Conservation (phyloP, 352 stramenopile species). For the Pelagophyceae sp. region DNA sequence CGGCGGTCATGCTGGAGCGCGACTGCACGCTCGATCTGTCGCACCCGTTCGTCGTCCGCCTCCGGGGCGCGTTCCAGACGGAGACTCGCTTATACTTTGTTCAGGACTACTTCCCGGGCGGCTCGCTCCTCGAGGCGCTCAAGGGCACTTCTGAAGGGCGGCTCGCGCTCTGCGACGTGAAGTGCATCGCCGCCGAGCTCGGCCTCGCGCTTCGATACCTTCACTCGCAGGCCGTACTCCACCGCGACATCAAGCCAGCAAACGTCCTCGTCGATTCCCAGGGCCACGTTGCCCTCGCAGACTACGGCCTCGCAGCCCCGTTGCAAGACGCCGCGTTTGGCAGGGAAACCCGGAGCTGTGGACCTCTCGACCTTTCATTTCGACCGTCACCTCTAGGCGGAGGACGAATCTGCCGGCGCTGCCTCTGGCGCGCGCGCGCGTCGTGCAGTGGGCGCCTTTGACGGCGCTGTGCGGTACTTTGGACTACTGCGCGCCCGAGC, state of each 20-base stretch:
- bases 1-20: slow-evolving; percentile 42
- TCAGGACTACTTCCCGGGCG: slow-evolving; percentile 80
- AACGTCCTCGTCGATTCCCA: slow-evolving; percentile 50
- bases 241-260: slow-evolving; percentile 46
- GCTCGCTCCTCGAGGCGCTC: slow-evolving; percentile 75
- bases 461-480: slow-evolving; percentile 36
- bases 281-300: slow-evolving; percentile 38
- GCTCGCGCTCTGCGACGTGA: neutral
- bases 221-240: slow-evolving; percentile 42
- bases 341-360: too few relatives aligned
- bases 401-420: neutral
- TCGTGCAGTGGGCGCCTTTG: neutral
- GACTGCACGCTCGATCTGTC: slow-evolving; percentile 70
- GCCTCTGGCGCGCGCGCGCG: neutral
- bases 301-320: slow-evolving; percentile 52
- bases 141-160: slow-evolving; percentile 21
- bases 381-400: slow-evolving; percentile 69
- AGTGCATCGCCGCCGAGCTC: slow-evolving; percentile 24
- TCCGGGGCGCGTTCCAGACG: slow-evolving; percentile 82
- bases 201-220: slow-evolving; percentile 46
- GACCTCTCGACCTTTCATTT: slow-evolving; percentile 39
- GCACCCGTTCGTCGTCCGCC: slow-evolving; percentile 78
- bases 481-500: slow-evolving; percentile 39
- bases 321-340: neutral
- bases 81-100: slow-evolving; percentile 77